Conservation (phyloP, 495 filamentous ascomycete genomes). For the Xylaria nigripes region DNA sequence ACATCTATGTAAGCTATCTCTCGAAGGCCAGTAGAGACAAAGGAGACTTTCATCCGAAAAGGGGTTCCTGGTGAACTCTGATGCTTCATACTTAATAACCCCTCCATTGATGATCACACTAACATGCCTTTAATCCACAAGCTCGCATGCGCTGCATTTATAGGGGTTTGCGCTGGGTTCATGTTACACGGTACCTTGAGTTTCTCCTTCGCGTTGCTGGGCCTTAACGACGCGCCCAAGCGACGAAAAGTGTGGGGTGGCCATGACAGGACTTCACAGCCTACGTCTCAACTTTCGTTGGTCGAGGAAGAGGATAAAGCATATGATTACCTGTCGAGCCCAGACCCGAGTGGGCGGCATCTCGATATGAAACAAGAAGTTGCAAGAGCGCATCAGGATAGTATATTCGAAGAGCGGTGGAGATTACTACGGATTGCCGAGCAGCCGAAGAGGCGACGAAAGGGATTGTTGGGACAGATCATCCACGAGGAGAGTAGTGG, state of each 20-base stretch:
- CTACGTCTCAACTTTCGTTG: neutral
- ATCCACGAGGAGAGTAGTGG: constrained; percentile 60
- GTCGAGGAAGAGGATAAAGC: constrained; percentile 32
- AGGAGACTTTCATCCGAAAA: neutral
- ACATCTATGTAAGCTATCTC: constrained; percentile 43
- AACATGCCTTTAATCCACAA: constrained; percentile 19
- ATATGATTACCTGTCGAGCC: constrained; percentile 14
- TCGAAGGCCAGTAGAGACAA: neutral
- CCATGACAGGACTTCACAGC: constrained; percentile 11
- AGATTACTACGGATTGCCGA: constrained; percentile 18
- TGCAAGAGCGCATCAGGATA: constrained; percentile 8
- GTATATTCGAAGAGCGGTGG: constrained; percentile 20
- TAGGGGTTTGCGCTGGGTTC: constrained; percentile 47
- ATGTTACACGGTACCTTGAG: constrained; percentile 39
- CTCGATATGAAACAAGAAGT: constrained; percentile 1
- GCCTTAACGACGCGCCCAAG: constrained; percentile 22
- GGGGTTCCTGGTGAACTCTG: neutral
- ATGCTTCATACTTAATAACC: neutral
- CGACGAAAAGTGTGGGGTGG: neutral
- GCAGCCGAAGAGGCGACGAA: constrained; percentile 26
- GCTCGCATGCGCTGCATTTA: constrained; percentile 49
- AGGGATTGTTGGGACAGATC: constrained; percentile 45
- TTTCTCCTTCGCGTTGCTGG: constrained; percentile 34
- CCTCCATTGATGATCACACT: constrained; percentile 3
- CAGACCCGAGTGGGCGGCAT: constrained; percentile 5